Conservation (phyloP, 163 green algal genomes). For the Prototheca cutis region DNA sequence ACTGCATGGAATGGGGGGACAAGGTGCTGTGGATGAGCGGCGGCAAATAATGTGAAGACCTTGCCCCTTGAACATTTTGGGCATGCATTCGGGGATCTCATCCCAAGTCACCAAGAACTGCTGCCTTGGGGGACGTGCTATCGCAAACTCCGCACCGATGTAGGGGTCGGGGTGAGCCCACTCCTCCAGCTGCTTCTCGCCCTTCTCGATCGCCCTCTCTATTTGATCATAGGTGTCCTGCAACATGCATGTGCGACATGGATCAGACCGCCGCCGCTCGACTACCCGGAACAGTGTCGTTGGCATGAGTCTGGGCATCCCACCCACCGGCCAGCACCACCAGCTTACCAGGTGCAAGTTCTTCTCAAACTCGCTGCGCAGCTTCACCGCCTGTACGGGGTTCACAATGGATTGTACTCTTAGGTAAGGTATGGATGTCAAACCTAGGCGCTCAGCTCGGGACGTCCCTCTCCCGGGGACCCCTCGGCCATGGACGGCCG, state of each 20-base stretch:
- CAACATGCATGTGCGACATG: background rate
- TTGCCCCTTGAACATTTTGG: no score
- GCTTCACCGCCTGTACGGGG: constrained; percentile 4
- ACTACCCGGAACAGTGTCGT: no score
- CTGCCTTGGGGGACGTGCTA: background rate
- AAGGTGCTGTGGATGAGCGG: background rate
- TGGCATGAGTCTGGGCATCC: no score
- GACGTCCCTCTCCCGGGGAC: no score
- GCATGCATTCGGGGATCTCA: no score
- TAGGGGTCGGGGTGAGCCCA: constrained; percentile 43
- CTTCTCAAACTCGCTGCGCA: constrained; percentile 6
- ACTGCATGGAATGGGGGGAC: constrained; percentile 18
- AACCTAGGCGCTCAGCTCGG: no score
- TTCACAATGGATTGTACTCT: no score
- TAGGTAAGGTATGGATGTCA: no score
- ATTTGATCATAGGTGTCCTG: constrained; percentile 18
- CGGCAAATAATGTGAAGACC: background rate
- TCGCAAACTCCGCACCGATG: constrained; percentile 23
- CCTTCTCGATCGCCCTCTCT: constrained; percentile 27
- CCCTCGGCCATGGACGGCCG: no score
- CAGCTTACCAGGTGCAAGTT: constrained; percentile 13
- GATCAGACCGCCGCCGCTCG: no score
- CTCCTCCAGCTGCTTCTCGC: constrained; percentile 24
- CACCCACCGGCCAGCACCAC: no score
- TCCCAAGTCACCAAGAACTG: no score